phyloP scores from a whole-genome alignment of 345 rosid species.

The Pelargonium nanum region DNA sequence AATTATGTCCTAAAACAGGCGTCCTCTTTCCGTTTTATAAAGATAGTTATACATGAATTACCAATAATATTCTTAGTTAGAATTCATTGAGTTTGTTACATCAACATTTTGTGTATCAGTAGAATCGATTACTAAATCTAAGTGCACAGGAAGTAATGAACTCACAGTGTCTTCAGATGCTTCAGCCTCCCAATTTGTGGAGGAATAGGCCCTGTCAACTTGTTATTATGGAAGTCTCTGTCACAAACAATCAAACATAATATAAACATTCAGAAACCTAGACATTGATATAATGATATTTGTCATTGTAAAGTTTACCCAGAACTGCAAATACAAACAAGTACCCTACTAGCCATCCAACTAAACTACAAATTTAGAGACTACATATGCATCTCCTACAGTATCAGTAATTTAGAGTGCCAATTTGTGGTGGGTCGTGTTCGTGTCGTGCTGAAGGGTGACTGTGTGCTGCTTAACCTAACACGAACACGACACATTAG shows the following conservation, averaged over 20 bases:
- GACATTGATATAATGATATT: background rate
- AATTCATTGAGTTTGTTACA: background rate
- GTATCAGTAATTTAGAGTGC: background rate
- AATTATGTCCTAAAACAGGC: no score
- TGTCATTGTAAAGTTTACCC: background rate
- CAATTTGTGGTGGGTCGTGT: no score
- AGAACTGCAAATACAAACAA: no score
- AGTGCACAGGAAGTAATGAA: slow-evolving; percentile 7
- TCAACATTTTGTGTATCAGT: background rate
- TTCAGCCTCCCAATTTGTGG: slow-evolving; percentile 85
- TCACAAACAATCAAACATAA: background rate
- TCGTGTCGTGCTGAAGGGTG: no score
- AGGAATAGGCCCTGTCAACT: slow-evolving; percentile 89
- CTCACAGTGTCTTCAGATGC: slow-evolving; percentile 74
- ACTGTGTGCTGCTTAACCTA: no score
- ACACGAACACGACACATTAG: background rate
- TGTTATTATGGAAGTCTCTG: slow-evolving; percentile 88
- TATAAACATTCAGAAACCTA: background rate
- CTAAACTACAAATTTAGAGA: background rate
- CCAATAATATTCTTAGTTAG: no score
- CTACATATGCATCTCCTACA: background rate
- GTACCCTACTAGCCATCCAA: no score
- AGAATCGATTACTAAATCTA: background rate
- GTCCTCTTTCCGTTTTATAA: no score
- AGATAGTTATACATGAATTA: no score